Evolutionary conservation across 768 basidiomycete species (phyloP), one percentile per base, ranked within the genome.

Genomic region (Boletus fagicola): DNA sequence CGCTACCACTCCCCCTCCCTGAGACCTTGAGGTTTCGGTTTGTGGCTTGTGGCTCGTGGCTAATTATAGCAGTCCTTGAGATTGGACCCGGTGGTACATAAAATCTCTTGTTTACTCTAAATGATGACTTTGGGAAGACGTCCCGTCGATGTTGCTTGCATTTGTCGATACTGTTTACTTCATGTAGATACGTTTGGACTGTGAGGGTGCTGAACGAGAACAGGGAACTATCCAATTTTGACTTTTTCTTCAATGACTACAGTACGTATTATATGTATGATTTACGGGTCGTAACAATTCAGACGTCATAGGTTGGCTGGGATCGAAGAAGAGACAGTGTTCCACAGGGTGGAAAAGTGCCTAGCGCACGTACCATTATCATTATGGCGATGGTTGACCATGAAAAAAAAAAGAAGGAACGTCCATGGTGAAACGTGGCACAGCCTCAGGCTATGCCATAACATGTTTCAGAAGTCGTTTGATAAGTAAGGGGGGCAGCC

Each of bases 41-140:
- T 12, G 18, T n/a, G 18, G 11, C 26, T 36, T 33, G 31, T 48
- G 36, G 24, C 15, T 31, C 31, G 31, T 31, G 31, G 10, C 5
- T 44, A 42, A 43, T 53, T 39, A 33, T 47, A 40, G 39, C 24
- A 53, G 56, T 49, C 52, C 11, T 11, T n/a, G 52, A 63, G 45
- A 45, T 51, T 42, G 65, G 53, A 51, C 42, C 28, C 12, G 13
- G n/a, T 46, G 51, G 26, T 54, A 63, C 44, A 49, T 52, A 53
- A 40, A 54, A 53, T 35, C 28, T 42, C 33, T 46, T 26, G 18
- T 58, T 35, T 28, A 11, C 42, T 49, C 18, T 35, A n/a, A 40
- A 45, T 8, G 15, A 48, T 11, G 20, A 30, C 15, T 16, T 46
- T 31, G 46, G 11, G 50, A 28, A 39, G 30, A 2, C 9, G 11